phyloP scores from a whole-genome alignment of 345 rosid species.

The Camelina neglecta region DNA sequence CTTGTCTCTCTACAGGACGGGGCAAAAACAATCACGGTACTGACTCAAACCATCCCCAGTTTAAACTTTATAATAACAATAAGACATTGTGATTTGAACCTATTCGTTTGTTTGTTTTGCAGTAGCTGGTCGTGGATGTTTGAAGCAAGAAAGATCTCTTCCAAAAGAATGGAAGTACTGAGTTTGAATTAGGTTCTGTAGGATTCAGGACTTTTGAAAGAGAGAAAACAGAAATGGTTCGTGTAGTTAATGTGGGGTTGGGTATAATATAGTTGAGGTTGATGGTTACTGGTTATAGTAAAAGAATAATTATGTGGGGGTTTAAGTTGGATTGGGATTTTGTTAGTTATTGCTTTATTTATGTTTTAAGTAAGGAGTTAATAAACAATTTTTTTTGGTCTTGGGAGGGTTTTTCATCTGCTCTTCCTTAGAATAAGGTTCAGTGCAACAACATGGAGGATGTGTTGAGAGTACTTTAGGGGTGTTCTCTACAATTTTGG shows the following conservation, averaged over 20 bases:
- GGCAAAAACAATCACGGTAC: conserved; percentile 19
- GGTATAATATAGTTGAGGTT: conserved; percentile 11
- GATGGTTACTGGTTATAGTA: conserved; percentile 35
- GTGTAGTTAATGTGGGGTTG: conserved; percentile 26
- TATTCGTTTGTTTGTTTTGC: conserved; percentile 5
- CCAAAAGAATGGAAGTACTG: conserved; percentile 78
- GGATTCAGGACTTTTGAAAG: conserved; percentile 13
- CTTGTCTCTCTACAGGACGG: conserved; percentile 32
- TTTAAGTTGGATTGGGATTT: conserved; percentile 11
- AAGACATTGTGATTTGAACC: neutral
- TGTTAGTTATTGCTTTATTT: conserved; percentile 14
- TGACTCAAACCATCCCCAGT: conserved; percentile 16
- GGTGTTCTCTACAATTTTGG: conserved; percentile 27
- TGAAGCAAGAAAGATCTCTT: conserved; percentile 51
- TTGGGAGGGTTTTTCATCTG: conserved; percentile 15
- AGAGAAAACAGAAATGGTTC: conserved; percentile 3
- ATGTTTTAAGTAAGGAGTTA: conserved; percentile 17
- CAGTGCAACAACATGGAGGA: conserved; percentile 18
- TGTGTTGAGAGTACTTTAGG: conserved; percentile 32
- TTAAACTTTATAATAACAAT: neutral
- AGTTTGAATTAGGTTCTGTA: conserved; percentile 21
- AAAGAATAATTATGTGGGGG: conserved; percentile 29
- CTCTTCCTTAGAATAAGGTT: conserved; percentile 22
- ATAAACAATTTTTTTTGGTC: conserved; percentile 6
- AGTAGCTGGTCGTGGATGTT: conserved; percentile 52